Conservation (phyloP, 139 green algal genomes). For the Closterium sp. region DNA sequence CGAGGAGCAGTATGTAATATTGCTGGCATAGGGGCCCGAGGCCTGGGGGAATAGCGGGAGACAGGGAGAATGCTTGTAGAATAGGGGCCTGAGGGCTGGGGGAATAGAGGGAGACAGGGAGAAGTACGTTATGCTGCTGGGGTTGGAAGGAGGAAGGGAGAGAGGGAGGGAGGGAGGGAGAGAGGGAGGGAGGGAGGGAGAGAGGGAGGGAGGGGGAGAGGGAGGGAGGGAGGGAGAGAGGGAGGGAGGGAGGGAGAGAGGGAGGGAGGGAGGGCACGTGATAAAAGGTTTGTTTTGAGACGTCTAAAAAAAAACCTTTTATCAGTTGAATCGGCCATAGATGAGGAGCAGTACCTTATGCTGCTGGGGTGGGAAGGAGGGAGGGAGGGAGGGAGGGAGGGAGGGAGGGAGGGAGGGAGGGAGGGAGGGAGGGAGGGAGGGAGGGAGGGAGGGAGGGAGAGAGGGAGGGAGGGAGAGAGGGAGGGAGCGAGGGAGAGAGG, state of each 20-base stretch:
- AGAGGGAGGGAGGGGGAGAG: no score
- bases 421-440: neutral
- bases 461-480: no score
- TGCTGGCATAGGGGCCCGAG: conserved; percentile 1
- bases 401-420: conserved; percentile 4
- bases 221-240: no score
- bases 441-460: no score
- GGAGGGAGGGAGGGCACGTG: no score
- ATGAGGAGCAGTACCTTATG: conserved; percentile 26
- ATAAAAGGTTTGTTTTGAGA: no score
- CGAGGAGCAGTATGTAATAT: conserved; percentile 25
- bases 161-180: no score
- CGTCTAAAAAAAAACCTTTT: no score
- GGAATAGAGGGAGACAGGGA: neutral
- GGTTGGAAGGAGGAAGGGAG: no score
- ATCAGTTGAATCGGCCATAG: conserved; percentile 11
- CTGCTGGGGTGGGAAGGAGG: neutral
- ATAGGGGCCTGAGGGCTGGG: neutral
- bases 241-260: no score
- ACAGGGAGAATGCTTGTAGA: conserved; percentile 3
- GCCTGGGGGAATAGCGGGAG: neutral
- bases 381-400: neutral
- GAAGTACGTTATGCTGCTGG: neutral
- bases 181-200: no score
- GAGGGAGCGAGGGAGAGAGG: no score